Conservation (phyloP, 116 monocot species). For the Papilionanthe hybrid region DNA sequence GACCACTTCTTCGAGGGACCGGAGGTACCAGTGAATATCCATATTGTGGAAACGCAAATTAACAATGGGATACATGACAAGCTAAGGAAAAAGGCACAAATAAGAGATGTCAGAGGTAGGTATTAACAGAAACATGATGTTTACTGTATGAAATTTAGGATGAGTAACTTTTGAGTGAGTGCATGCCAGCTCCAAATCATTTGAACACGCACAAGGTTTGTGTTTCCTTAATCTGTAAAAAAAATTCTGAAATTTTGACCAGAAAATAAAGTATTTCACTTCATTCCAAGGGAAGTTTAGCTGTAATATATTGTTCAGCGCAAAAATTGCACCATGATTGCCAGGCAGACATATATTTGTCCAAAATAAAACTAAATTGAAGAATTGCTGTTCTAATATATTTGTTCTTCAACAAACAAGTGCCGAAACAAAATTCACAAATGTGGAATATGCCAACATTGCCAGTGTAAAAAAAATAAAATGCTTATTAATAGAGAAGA, state of each 20-base stretch:
- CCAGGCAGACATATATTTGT: neutral
- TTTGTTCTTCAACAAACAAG: neutral
- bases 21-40: conserved; percentile 94
- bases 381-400: neutral
- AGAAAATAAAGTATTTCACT: neutral
- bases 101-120: neutral
- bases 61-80: conserved; percentile 92
- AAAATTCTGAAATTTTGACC: neutral
- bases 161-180: neutral
- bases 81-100: conserved; percentile 29
- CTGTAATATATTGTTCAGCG: neutral
- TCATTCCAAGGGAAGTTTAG: neutral
- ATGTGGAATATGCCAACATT: too few species aligned
- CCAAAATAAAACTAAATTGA: neutral
- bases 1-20: conserved; percentile 88
- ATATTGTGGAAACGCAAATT: conserved; percentile 73
- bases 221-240: neutral
- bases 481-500: neutral
- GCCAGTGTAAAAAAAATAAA: neutral
- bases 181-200: neutral
- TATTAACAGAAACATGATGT: neutral
- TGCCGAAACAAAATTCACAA: neutral
- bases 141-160: neutral
- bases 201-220: neutral
- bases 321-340: neutral